A percentile compares a stretch with the other conserved stretches of the same genome.
Conservation (phyloP, 83 land plant species). For the Isoetes engelmannii region DNA sequence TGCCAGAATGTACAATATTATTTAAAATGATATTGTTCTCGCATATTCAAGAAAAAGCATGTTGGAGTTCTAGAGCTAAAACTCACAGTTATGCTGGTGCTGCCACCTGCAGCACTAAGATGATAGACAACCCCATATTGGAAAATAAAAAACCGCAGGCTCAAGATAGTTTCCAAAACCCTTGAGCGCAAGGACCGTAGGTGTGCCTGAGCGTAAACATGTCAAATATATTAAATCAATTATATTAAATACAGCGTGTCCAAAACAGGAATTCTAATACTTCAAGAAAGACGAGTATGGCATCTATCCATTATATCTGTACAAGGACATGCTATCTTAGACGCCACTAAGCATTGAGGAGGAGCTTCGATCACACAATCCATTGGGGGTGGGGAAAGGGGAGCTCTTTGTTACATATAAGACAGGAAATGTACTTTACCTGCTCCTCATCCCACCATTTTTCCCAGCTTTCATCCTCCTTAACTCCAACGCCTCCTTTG, state of each 20-base stretch:
- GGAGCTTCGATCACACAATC: not conserved
- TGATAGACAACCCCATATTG: conserved; percentile 96
- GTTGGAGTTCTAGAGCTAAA: not conserved
- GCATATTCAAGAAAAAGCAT: not conserved
- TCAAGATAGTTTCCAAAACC: conserved; percentile 73
- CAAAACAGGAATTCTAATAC: too few relatives aligned
- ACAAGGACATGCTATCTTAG: too few relatives aligned
- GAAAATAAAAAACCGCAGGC: conserved; percentile 78
- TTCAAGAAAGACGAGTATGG: too few relatives aligned
- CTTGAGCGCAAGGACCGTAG: conserved; percentile 71
- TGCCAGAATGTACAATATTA: conserved; percentile 20
- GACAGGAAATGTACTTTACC: conserved; percentile 35
- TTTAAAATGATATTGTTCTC: not conserved
- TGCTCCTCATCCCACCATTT: conserved; percentile 99
- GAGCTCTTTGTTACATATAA: not conserved
- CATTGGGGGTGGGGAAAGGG: not conserved
- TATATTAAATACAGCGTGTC: too few relatives aligned
- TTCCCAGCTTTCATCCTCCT: conserved; percentile 89
- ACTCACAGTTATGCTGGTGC: conserved; percentile 57
- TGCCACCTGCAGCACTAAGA: conserved; percentile 40
- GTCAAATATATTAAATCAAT: too few relatives aligned
- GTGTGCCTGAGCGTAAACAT: conserved; percentile 48
- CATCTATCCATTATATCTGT: too few relatives aligned
- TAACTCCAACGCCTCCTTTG: conserved; percentile 86
- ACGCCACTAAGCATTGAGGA: too few relatives aligned